phyloP scores from a whole-genome alignment of 2,329 filamentous ascomycete genomes.

The Hypoxylon sp. region DNA sequence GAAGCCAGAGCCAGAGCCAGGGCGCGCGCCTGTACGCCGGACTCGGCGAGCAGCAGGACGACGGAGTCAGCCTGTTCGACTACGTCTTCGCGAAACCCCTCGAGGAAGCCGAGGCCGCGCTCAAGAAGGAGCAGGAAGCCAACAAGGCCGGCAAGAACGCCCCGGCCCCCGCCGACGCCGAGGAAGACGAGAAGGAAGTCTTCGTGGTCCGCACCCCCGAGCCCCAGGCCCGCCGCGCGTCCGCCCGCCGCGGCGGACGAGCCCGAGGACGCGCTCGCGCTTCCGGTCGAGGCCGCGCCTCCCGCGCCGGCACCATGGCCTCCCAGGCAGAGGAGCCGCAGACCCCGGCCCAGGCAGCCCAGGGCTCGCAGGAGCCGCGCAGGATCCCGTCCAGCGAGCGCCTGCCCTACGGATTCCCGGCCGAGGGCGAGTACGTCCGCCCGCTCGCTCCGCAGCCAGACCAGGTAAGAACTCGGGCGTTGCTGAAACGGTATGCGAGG shows the following conservation, averaged over 20 bases:
- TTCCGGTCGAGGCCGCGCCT: too few relatives aligned
- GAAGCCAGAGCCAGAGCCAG: not conserved
- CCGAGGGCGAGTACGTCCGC: not conserved
- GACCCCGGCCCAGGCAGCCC: too few relatives aligned
- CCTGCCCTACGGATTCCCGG: conserved; percentile 22
- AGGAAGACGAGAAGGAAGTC: conserved; percentile 3
- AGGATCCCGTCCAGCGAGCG: not conserved
- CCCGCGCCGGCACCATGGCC: not conserved
- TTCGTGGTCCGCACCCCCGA: not conserved
- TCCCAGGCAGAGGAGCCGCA: too few relatives aligned
- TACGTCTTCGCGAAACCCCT: conserved; percentile 12
- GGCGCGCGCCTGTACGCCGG: too few relatives aligned
- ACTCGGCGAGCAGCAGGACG: not conserved
- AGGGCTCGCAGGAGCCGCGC: too few relatives aligned
- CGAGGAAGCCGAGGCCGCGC: not conserved
- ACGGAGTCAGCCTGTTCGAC: conserved; percentile 6
- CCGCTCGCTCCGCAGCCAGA: not conserved
- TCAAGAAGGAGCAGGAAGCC: not conserved
- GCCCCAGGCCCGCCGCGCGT: not conserved
- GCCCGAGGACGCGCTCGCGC: not conserved
- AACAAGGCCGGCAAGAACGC: not conserved
- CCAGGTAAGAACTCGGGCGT: not conserved
- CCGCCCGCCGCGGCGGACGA: not conserved
- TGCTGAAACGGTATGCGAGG: not conserved
- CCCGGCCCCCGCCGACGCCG: not conserved